phyloP scores from a whole-genome alignment of 345 rosid genomes.

The Salix suchowensis region DNA sequence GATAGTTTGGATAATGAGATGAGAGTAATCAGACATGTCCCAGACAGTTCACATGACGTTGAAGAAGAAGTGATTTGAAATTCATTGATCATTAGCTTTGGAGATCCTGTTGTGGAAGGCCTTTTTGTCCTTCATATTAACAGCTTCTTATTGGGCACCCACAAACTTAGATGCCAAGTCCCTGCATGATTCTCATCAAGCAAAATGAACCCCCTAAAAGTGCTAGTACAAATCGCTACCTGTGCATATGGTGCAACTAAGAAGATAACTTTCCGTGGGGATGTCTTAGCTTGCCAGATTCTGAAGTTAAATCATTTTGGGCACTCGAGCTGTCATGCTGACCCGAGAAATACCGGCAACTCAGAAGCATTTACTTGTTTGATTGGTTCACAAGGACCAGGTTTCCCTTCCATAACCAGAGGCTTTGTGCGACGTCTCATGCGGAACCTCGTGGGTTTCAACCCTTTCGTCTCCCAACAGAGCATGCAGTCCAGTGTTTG shows the following conservation, averaged over 20 bases:
- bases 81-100: neutral
- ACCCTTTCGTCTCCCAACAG: too few species aligned
- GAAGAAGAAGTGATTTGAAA: neutral
- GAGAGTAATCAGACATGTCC: slow-evolving; percentile 20
- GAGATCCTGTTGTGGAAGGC: neutral
- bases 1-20: slow-evolving; percentile 43
- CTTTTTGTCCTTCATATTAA: neutral
- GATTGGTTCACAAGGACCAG: too few species aligned
- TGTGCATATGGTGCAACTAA: neutral
- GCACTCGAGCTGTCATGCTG: neutral
- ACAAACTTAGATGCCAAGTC: neutral
- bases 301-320: too few species aligned
- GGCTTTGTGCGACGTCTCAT: too few species aligned
- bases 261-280: neutral
- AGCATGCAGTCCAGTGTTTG: too few species aligned
- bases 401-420: too few species aligned
- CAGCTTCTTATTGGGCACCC: neutral
- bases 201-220: neutral
- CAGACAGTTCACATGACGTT: neutral
- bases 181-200: neutral
- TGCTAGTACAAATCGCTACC: neutral
- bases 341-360: too few species aligned
- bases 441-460: too few species aligned
- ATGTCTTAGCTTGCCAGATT: neutral
- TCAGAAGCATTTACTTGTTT: too few species aligned